Evolutionary conservation across 768 basidiomycete species (phyloP).

Genomic region (Infundibulicybe gibba): DNA sequence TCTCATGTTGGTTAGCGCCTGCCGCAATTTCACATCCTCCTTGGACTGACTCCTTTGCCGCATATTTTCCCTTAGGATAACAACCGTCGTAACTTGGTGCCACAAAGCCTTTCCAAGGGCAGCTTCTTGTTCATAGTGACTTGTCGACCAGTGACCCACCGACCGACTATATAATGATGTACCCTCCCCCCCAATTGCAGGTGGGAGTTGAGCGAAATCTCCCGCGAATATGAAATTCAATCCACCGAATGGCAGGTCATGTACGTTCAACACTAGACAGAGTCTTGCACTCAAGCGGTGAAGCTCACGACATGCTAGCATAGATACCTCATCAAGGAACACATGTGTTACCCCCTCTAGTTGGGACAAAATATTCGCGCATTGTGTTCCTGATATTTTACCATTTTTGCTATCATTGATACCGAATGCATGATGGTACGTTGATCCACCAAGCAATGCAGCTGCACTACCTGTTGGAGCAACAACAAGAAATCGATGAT

Average conservation of each 20-base stretch:
- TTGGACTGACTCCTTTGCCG: slow-evolving; percentile 15
- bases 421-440: slow-evolving; percentile 15
- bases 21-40: slow-evolving; percentile 21
- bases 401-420: not conserved
- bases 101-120: slow-evolving; percentile 24
- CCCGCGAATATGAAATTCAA: slow-evolving; percentile 39
- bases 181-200: slow-evolving; percentile 13
- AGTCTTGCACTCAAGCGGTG: slow-evolving; percentile 6
- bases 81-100: slow-evolving; percentile 31
- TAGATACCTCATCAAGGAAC: slow-evolving; percentile 13
- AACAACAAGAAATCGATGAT: slow-evolving; percentile 5
- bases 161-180: slow-evolving; percentile 16
- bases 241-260: slow-evolving; percentile 17
- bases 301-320: slow-evolving; percentile 8
- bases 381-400: not conserved
- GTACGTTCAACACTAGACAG: not conserved
- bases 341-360: slow-evolving; percentile 7
- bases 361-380: not conserved
- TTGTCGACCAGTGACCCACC: slow-evolving; percentile 8
- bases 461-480: slow-evolving; percentile 18
- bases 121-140: slow-evolving; percentile 12
- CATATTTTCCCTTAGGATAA: slow-evolving; percentile 31
- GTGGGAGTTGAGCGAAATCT: slow-evolving; percentile 42
- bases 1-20: slow-evolving; percentile 26
- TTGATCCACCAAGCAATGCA: slow-evolving; percentile 13